Evolutionary conservation across 768 basidiomycete species (phyloP).

Genomic region (Hortiboletus flavorubellus): DNA sequence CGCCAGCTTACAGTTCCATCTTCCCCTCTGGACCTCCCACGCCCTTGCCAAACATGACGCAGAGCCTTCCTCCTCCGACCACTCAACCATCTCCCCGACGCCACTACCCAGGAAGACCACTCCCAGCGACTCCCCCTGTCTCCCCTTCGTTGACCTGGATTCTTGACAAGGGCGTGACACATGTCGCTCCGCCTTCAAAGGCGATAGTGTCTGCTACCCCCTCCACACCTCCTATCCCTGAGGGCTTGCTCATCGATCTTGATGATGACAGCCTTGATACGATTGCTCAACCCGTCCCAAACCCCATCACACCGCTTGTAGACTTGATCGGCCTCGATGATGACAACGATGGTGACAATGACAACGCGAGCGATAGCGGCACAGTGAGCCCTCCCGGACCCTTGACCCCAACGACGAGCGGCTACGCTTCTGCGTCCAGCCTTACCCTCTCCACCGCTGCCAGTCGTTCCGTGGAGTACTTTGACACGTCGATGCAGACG

Average conservation of each 20-base stretch:
- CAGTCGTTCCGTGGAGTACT: slow-evolving; percentile 26
- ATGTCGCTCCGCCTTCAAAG: slow-evolving; percentile 15
- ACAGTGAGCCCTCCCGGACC: slow-evolving; percentile 33
- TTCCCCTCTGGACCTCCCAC: slow-evolving; percentile 34
- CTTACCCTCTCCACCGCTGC: slow-evolving; percentile 25
- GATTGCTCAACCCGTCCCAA: slow-evolving; percentile 4
- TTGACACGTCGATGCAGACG: slow-evolving; percentile 28
- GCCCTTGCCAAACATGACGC: slow-evolving; percentile 22
- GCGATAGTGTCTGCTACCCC: slow-evolving; percentile 17
- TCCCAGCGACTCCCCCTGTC: slow-evolving; percentile 31
- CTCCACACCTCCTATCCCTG: slow-evolving; percentile 37
- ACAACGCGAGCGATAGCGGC: slow-evolving; percentile 28
- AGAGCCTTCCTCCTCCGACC: slow-evolving; percentile 22
- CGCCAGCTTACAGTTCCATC: slow-evolving; percentile 32
- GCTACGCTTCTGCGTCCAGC: slow-evolving; percentile 26
- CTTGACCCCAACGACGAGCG: slow-evolving; percentile 30
- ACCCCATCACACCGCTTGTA: slow-evolving; percentile 15
- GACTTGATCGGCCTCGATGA: slow-evolving; percentile 25
- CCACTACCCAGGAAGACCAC: slow-evolving; percentile 33
- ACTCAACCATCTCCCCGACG: slow-evolving; percentile 28
- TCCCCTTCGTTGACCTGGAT: slow-evolving; percentile 35
- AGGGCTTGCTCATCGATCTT: slow-evolving; percentile 57
- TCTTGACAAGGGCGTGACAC: slow-evolving; percentile 27
- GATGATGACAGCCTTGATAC: slow-evolving; percentile 39
- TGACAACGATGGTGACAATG: slow-evolving; percentile 20